Base-by-base conservation (phyloP, 1,284 basidiomycete species). In the Gomphus sp. region DNA sequence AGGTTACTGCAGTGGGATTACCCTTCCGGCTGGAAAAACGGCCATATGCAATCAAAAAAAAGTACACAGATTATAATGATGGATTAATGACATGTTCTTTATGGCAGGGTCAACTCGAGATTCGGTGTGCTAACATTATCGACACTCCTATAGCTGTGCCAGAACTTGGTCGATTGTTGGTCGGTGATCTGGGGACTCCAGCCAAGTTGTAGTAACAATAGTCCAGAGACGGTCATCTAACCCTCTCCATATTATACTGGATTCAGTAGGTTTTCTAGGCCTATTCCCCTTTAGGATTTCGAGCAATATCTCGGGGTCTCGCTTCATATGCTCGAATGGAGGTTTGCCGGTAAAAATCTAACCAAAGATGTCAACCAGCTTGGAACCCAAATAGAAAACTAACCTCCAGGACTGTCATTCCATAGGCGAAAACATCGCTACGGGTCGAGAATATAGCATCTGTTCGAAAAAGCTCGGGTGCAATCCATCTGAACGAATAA, bases 351-450 rank as follows among this genome's bases (percentile, higher is more conserved):
- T n/a, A n/a, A n/a, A 66, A 2, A 82, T 63, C 80, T 82, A 22
- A 60, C 22, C 14, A 43, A n/a, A 39, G 18, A 16, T 3, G 48
- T 28, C 9, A 54, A 28, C 48, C 9, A 11, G 22, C 11, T 36
- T 39, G 25, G 34, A 6, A 54, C 34, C 11, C n/a, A 54, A 37
- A 33, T 54, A 12, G 41, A 41, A 4, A 3, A 60, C 68, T 58
- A 48, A 79, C 80, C 74, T 82, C 80, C 22, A 82, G 68, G 37
- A 79, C 71, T 6, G 80, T 80, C 80, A 82, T 82, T 7, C 70
- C 78, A 49, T 74, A 77, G 14, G 80, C 73, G 61, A 80, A 82
- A 12, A 82, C 72, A 62, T 83, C 81, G 9, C 80, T 76, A 37
- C 70, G 69, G 14, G 70, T 70, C 0, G 78, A 80, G 25, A 82